Conservation (phyloP, 164 flowering plant species). For the Annona cherimola region DNA sequence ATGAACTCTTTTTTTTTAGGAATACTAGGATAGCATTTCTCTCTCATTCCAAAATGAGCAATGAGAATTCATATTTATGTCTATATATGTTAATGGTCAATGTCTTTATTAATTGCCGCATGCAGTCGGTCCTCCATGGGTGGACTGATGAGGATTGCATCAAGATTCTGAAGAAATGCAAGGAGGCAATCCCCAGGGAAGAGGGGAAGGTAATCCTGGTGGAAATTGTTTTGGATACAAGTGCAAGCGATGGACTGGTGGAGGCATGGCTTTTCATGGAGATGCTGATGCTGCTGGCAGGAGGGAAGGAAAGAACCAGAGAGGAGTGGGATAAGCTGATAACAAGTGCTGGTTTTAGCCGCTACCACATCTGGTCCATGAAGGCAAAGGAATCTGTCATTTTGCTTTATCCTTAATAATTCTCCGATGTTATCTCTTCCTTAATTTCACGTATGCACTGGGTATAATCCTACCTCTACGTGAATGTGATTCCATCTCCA, state of each 20-base stretch:
- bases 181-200: conserved; percentile 1
- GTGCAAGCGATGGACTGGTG: background rate
- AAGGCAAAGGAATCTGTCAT: conserved; percentile 7
- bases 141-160: conserved; percentile 7
- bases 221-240: background rate
- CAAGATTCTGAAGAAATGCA: conserved; percentile 9
- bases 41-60: no score
- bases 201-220: conserved; percentile 9
- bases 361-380: background rate
- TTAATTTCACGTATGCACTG: no score
- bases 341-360: conserved; percentile 1
- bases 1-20: no score
- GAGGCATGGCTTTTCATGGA: conserved; percentile 5
- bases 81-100: no score
- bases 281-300: conserved; percentile 7
- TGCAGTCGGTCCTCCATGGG: conserved; percentile 4
- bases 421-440: no score
- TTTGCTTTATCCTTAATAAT: background rate
- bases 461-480: no score
- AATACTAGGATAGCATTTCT: no score
- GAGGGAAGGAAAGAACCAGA: conserved; percentile 14
- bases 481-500: no score
- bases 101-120: no score
- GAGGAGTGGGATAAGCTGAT: conserved; percentile 11
- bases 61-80: no score